These are phyloP conservation scores for Suillus lakei DNA, from an alignment of 768 basidiomycete genomes.

Conservation along the genomic window DNA sequence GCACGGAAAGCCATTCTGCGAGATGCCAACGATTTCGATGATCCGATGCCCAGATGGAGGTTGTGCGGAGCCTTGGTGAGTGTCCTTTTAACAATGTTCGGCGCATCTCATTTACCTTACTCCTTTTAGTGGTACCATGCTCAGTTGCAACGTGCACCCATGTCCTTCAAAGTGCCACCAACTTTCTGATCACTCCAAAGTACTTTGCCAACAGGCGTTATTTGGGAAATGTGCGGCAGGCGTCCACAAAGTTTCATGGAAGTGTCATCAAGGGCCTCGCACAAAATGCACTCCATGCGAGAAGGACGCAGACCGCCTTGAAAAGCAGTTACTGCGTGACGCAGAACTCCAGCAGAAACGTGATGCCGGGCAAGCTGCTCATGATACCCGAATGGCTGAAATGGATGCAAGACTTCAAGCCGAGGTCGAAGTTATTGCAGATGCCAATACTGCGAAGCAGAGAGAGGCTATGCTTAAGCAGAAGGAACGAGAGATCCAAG, in stretches of 20 bases:
- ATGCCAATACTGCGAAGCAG: constrained; percentile 39
- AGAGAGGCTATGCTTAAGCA: constrained; percentile 39
- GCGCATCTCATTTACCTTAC: constrained; percentile 2
- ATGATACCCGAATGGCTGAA: constrained; percentile 42
- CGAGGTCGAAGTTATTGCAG: constrained; percentile 32
- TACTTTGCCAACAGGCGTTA: constrained; percentile 46
- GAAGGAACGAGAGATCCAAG: constrained; percentile 47
- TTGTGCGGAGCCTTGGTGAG: constrained; percentile 59
- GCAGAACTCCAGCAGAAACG: constrained; percentile 42
- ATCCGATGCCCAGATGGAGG: constrained; percentile 61
- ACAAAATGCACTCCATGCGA: constrained; percentile 49
- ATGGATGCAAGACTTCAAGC: constrained; percentile 42
- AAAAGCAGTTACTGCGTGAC: constrained; percentile 41
- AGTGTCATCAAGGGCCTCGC: constrained; percentile 43
- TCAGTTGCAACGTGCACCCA: constrained; percentile 53
- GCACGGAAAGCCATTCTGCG: constrained; percentile 41
- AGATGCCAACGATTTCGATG: constrained; percentile 51
- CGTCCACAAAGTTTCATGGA: constrained; percentile 45
- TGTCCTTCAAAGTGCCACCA: constrained; percentile 67
- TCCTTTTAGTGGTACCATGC: constrained; percentile 42
- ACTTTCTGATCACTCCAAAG: constrained; percentile 57
- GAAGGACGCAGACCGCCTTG: constrained; percentile 38
- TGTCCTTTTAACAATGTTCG: constrained; percentile 1
- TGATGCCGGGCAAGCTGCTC: constrained; percentile 46
- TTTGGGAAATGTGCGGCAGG: constrained; percentile 40